Conservation (phyloP, 2,329 filamentous ascomycete species). For the Sarocladium oryzae region DNA sequence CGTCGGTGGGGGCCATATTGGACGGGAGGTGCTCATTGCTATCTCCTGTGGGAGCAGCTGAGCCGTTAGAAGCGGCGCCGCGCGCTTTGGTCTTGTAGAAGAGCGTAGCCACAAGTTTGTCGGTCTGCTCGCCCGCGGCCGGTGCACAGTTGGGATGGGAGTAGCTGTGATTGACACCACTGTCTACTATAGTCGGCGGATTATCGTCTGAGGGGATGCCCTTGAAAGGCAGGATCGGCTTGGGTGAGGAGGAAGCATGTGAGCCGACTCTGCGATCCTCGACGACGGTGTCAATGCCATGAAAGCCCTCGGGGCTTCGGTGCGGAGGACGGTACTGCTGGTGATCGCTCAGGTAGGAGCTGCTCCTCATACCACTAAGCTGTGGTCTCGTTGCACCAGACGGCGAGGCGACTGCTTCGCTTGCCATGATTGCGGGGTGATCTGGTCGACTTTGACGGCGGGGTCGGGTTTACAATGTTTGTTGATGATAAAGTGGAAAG, state of each 20-base stretch:
- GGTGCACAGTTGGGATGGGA: conserved; percentile 59
- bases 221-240: conserved; percentile 44
- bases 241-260: conserved; percentile 29
- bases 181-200: conserved; percentile 55
- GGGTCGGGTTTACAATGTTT: background rate
- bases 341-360: conserved; percentile 56
- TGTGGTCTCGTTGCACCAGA: background rate
- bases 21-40: conserved; percentile 34
- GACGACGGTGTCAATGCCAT: conserved; percentile 59
- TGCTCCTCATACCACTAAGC: conserved; percentile 44
- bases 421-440: conserved; percentile 9
- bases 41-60: conserved; percentile 16
- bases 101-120: conserved; percentile 54
- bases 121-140: conserved; percentile 36
- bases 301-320: conserved; percentile 41
- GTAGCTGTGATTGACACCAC: conserved; percentile 54
- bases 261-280: conserved; percentile 42
- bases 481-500: background rate
- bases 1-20: conserved; percentile 54
- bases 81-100: conserved; percentile 49
- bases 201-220: conserved; percentile 54
- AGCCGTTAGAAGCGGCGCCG: conserved; percentile 21
- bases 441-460: background rate
- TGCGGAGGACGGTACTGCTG: conserved; percentile 56
- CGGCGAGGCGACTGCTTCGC: background rate